phyloP scores from a whole-genome alignment of 805 yeast species.

The Lipomyces yamadae region DNA sequence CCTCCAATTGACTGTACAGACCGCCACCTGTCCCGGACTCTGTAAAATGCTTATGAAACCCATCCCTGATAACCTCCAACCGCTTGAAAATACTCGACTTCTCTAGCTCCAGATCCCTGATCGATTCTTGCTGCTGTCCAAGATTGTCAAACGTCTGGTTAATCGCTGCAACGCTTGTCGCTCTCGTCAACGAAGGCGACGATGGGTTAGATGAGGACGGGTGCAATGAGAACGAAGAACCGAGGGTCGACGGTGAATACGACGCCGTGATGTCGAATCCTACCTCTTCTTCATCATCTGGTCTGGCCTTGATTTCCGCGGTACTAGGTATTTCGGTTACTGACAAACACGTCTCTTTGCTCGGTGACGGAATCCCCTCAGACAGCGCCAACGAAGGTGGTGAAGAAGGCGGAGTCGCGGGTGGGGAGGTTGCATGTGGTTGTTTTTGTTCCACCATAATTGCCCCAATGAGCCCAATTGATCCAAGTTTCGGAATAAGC shows the following conservation, averaged over 20 bases:
- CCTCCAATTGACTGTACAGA: slow-evolving; percentile 17
- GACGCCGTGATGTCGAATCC: background rate
- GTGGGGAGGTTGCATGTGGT: background rate
- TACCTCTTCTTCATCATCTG: background rate
- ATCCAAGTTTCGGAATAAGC: slow-evolving; percentile 1
- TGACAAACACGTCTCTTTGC: background rate
- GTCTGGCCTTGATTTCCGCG: background rate
- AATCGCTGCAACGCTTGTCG: background rate
- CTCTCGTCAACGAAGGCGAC: slow-evolving; percentile 1
- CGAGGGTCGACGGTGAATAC: background rate
- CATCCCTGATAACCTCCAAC: background rate
- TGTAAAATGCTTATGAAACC: background rate
- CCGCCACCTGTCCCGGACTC: slow-evolving; percentile 9
- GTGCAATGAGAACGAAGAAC: background rate
- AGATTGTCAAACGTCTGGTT: background rate
- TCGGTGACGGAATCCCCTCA: slow-evolving; percentile 1
- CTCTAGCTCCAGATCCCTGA: background rate
- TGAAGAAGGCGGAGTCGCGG: slow-evolving; percentile 1
- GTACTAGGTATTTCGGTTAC: background rate
- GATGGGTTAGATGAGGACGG: background rate
- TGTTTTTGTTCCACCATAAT: background rate
- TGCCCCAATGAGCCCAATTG: background rate
- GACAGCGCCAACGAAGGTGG: background rate
- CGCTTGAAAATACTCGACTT: background rate
- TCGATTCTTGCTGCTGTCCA: background rate